Evolutionary conservation across 768 basidiomycete genomes (phyloP), one percentile per base, ranked within the genome.

Genomic region (Glaciozyma antarctica): DNA sequence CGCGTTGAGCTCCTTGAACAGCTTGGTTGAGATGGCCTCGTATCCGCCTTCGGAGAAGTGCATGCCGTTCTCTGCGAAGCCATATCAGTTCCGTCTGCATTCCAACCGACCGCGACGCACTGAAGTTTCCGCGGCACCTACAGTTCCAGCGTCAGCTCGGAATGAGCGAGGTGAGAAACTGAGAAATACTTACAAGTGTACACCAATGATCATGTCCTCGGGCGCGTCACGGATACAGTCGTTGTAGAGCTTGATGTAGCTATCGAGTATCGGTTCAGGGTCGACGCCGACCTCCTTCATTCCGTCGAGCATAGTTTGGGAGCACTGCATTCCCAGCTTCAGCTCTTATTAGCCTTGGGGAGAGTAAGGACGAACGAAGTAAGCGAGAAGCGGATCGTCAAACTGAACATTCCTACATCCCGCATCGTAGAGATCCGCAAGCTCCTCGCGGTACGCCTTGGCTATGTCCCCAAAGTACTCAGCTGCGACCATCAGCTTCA

Each of bases 221-320:
- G 73, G 71, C 16, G 60, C 57, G 51, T 67, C 61, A 22, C 65
- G 60, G 34, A 75, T 58, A 48, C 72, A 74, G 58, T 73, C 72
- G 66, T 77, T 77, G 79, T 86, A 84, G 26, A 84, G 82, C 58
- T 81, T 79, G 73, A 86, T 83, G 66, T 78, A 87, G 75, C 82
- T 82, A 63, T 87, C 82, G 24, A 89, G 79, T 52, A 88, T 79
- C 5, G 81, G 81, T 59, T 82, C 83, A 22, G 83, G 81, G 75
- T 88, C 84, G 24, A 83, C 58, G 0, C 82, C 83, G 51, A 81
- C 82, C 30, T 78, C 79, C 72, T 80, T 79, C 84, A 88, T 85
- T 24, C 81, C 82, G 62, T 79, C 69, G 53, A 81, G 75, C 78
- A 81, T 82, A 1, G 73, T 73, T 65, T 85, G 83, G 63, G 80